These are phyloP conservation scores for Diplodia sapinea DNA, from an alignment of 2,329 filamentous ascomycete species.

Conservation along the genomic window DNA sequence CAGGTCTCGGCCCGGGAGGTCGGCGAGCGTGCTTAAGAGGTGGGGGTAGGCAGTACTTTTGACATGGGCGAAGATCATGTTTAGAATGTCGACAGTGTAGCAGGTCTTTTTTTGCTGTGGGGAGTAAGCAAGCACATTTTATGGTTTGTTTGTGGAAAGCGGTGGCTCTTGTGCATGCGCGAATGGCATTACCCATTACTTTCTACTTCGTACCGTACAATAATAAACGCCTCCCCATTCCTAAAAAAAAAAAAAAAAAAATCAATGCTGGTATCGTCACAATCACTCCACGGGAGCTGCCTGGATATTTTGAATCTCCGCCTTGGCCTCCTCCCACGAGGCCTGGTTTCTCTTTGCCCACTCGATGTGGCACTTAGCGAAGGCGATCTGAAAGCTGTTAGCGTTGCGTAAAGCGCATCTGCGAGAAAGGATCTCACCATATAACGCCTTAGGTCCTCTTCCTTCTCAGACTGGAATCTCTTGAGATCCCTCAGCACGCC, in stretches of 20 bases:
- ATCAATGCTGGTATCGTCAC: conserved; percentile 27
- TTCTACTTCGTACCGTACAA: conserved; percentile 21
- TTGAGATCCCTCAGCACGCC: conserved; percentile 89
- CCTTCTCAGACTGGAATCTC: conserved; percentile 93
- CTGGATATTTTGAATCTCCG: conserved; percentile 87
- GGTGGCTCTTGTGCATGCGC: neutral
- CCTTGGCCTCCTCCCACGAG: conserved; percentile 88
- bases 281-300: conserved; percentile 26
- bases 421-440: conserved; percentile 72
- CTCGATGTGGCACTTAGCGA: conserved; percentile 89
- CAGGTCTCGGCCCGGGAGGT: neutral
- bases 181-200: conserved; percentile 21
- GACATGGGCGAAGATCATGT: no score
- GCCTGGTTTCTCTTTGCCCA: conserved; percentile 92
- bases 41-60: neutral
- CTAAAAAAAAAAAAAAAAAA: neutral
- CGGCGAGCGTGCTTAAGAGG: conserved; percentile 6
- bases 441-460: conserved; percentile 89
- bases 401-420: conserved; percentile 11
- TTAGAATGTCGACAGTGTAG: neutral
- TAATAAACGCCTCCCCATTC: neutral
- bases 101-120: neutral
- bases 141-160: neutral
- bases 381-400: conserved; percentile 69
- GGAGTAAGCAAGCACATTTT: neutral